phyloP scores from a whole-genome alignment of 306 rosid genomes.

The Pyrus bretschneideri region DNA sequence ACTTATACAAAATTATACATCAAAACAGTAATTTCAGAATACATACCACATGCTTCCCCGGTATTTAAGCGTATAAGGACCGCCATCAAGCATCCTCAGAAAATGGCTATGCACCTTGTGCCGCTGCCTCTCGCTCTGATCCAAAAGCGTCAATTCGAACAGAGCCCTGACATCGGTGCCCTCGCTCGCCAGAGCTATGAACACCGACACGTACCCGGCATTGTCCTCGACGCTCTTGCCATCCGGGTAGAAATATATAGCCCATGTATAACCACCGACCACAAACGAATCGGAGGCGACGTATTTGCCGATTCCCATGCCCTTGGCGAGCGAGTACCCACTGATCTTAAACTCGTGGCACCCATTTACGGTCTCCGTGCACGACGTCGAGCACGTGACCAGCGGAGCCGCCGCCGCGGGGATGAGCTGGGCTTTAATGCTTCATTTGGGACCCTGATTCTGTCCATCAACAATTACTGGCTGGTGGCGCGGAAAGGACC shows the following conservation, averaged over 20 bases:
- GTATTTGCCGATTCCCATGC: constrained; percentile 54
- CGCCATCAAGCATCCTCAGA: constrained; percentile 42
- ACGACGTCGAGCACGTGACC: constrained; percentile 36
- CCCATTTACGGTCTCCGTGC: constrained; percentile 46
- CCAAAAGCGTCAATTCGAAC: constrained; percentile 48
- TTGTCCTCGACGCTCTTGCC: constrained; percentile 53
- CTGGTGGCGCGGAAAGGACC: not conserved
- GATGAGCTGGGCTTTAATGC: constrained; percentile 17
- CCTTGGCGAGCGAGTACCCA: constrained; percentile 48
- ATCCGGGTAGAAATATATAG: constrained; percentile 60
- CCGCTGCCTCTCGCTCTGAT: constrained; percentile 48
- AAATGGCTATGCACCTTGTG: constrained; percentile 68
- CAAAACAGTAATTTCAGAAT: not conserved
- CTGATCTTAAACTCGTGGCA: constrained; percentile 46
- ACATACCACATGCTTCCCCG: constrained; percentile 69
- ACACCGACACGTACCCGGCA: constrained; percentile 45
- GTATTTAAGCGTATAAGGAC: constrained; percentile 56
- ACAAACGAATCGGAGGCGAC: constrained; percentile 47
- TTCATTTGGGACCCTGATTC: constrained; percentile 25
- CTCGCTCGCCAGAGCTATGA: constrained; percentile 52
- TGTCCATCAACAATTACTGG: constrained; percentile 40
- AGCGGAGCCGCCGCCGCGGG: constrained; percentile 2
- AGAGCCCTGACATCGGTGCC: constrained; percentile 59
- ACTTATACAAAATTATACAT: not conserved
- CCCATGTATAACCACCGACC: constrained; percentile 59